Evolutionary conservation across 192 early-diverging fungal genomes (phyloP), one percentile per base, ranked within the genome.

Genomic region (Backusella tuberculispora): DNA sequence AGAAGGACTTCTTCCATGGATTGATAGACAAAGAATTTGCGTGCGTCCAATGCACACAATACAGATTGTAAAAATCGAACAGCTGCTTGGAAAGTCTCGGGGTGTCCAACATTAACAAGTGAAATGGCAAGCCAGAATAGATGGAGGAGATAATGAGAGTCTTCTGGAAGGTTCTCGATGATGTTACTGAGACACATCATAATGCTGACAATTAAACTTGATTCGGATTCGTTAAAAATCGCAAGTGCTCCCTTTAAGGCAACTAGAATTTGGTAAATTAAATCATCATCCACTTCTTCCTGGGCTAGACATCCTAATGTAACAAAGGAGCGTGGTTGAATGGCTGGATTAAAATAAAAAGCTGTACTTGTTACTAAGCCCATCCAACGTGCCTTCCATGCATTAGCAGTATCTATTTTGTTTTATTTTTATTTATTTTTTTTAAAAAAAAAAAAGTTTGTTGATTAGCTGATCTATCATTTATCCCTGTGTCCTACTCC

Each of bases 281-380:
- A 73, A 70, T 96, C 95, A 71, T 97, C 94, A 71, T 97, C 95
- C 1, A 95, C 90, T 73, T 94, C 95, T 66, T 96, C 93, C 37
- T 90, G 85, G 6, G 94, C 93, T 66, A 98, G 83, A 53, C 90
- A 92, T 12, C 97, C 97, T 41, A 98, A 85, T 40, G 91, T 86
- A 42, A 96, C 92, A 83, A 97, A 98, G 1, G 97, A 91, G 19
- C 97, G 88, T 2, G 97, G 95, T 79, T 98, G 97, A 24, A 97
- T 89, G 0, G 95, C 94, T 7, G 93, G 94, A 74, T 96, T 96
- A 81, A 92, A 93, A 63, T 95, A 92, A 88, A 98, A 98, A 0
- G 97, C 95, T 45, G 93, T 93, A 43, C 93, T 91, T 4, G 94
- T 88, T 14, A 97, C 90, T 64, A 98, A 78, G 7, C 93, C 88